Evolutionary conservation across 2,329 filamentous ascomycete species (phyloP).

Genomic region (Diaporthe sp.): DNA sequence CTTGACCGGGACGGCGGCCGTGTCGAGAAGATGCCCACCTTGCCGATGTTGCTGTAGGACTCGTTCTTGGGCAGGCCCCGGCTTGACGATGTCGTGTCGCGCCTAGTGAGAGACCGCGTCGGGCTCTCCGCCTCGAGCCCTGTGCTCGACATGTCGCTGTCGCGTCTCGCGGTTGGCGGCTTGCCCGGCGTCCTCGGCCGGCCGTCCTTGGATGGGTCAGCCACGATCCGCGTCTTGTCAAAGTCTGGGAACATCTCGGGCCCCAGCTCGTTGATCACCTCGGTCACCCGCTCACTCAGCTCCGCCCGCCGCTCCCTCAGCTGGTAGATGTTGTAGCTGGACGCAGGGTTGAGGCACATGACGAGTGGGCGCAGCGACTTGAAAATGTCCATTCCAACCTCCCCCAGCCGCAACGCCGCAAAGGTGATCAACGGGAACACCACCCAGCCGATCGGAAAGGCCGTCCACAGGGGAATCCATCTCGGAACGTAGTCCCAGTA

Average conservation of each 20-base stretch:
- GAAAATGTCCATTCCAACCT: conserved; percentile 98
- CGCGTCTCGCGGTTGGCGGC: conserved; percentile 53
- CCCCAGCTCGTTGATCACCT: conserved; percentile 93
- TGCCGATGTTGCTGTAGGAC: conserved; percentile 90
- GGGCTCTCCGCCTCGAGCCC: conserved; percentile 52
- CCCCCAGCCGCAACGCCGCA: conserved; percentile 92
- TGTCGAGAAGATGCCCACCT: conserved; percentile 91
- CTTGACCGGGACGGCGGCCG: conserved; percentile 85
- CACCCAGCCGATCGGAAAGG: conserved; percentile 81
- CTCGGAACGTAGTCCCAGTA: conserved; percentile 84
- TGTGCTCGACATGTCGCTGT: conserved; percentile 64
- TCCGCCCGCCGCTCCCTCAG: conserved; percentile 80
- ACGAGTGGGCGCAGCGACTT: conserved; percentile 93
- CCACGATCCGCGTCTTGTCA: conserved; percentile 79
- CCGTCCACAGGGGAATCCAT: conserved; percentile 83
- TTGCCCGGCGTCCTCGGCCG: conserved; percentile 46
- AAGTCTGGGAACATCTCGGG: conserved; percentile 99
- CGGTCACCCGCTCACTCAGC: conserved; percentile 86
- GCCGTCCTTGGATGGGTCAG: conserved; percentile 62
- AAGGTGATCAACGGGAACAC: conserved; percentile 92
- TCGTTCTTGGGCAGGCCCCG: conserved; percentile 83
- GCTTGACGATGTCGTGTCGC: conserved; percentile 68
- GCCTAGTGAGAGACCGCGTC: conserved; percentile 54
- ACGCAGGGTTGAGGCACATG: conserved; percentile 86
- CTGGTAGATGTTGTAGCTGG: conserved; percentile 85